Evolutionary conservation across 208 protist species (phyloP), one percentile per base, ranked within the genome.

Genomic region (Sergeia podlipaevii): DNA sequence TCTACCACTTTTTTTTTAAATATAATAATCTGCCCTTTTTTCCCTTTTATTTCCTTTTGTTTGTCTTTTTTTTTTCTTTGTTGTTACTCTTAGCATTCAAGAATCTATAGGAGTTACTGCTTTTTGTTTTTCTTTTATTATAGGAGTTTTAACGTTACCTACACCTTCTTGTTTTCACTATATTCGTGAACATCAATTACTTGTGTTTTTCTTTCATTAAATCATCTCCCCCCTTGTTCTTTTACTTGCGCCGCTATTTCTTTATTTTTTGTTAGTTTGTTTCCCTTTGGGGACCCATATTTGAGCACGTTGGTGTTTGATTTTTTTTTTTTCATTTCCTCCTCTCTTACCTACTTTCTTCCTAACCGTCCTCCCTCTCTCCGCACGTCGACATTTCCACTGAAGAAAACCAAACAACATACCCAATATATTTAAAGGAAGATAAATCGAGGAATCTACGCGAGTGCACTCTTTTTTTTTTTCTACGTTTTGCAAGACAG

Each of bases 401-500:
- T n/a, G 41, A 38, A 29, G 8, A 39, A 7, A 52, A 8, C 10
- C 7, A 30, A 52, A 39, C 32, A 42, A 52, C 8, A 47, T 47
- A n/a, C 23, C 30, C 3, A 33, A 48, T 21, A 28, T 7, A 50
- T 29, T 8, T 32, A 64, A 28, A 24, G 17, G 17, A 6, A 54
- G 15, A 37, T 20, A 49, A n/a, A n/a, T n/a, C n/a, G n/a, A n/a
- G n/a, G n/a, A n/a, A n/a, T n/a, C n/a, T n/a, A n/a, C n/a, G n/a
- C n/a, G n/a, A n/a, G n/a, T n/a, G n/a, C 29, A 37, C 4, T 43
- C 55, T 43, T 44, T 36, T n/a, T 42, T 13, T n/a, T 15, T 21
- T 48, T 58, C 34, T 41, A 10, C 29, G 45, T 54, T 53, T 62
- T 46, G n/a, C n/a, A n/a, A n/a, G n/a, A n/a, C n/a, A n/a, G n/a